phyloP scores from a whole-genome alignment of 106 monocot species.

The Platanthera guangdongensis region DNA sequence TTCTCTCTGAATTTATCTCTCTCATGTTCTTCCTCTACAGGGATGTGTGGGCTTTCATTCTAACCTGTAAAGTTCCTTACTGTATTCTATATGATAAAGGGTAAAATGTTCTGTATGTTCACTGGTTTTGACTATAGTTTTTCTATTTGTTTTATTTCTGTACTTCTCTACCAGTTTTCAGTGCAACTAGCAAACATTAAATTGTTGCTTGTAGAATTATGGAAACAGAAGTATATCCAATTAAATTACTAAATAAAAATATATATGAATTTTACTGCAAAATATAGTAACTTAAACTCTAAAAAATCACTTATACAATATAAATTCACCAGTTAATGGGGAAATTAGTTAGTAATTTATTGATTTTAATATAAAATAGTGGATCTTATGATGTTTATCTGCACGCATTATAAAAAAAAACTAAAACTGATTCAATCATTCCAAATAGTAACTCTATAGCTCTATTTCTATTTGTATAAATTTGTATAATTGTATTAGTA shows the following conservation, averaged over 20 bases:
- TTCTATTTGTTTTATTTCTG: not conserved
- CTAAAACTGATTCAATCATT: not conserved
- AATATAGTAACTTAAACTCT: not conserved
- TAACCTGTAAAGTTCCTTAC: slow-evolving; percentile 80
- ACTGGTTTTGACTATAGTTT: not conserved
- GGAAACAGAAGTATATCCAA: not conserved
- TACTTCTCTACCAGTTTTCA: not conserved
- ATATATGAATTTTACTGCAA: not conserved
- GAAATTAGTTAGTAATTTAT: not conserved
- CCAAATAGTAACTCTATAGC: not conserved
- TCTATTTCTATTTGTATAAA: not conserved
- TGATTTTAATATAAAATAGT: not conserved
- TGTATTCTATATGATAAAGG: slow-evolving; percentile 95
- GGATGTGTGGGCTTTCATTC: slow-evolving; percentile 97
- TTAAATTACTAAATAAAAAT: not conserved
- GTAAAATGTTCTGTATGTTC: slow-evolving; percentile 31
- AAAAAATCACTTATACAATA: not conserved
- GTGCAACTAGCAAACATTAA: not conserved
- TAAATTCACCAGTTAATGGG: not conserved
- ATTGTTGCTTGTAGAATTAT: not conserved
- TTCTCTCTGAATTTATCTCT: not conserved
- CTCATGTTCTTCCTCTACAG: slow-evolving; percentile 26
- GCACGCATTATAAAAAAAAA: not conserved
- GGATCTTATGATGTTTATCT: not conserved
- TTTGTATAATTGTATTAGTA: not conserved